Evolutionary conservation across 192 early-diverging fungal genomes (phyloP).

Genomic region (Haplosporangium gracile): DNA sequence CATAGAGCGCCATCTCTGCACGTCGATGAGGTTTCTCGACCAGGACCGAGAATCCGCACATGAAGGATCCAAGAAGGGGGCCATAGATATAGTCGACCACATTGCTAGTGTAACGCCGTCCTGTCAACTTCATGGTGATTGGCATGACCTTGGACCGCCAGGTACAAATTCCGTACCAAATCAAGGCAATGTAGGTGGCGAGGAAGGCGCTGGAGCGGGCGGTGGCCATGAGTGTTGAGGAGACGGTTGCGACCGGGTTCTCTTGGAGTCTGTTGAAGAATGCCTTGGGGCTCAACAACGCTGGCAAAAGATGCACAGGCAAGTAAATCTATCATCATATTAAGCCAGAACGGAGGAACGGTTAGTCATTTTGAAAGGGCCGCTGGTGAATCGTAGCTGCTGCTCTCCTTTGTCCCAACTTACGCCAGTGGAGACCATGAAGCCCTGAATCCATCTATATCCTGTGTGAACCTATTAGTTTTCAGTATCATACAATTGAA

Average conservation of each 20-base stretch:
- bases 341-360: background rate
- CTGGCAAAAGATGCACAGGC: constrained; percentile 72
- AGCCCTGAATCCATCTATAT: constrained; percentile 51
- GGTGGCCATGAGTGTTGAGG: constrained; percentile 59
- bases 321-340: constrained; percentile 64
- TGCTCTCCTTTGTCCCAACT: background rate
- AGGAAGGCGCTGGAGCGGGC: constrained; percentile 68
- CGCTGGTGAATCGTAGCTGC: background rate
- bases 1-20: constrained; percentile 68
- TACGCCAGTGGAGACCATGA: constrained; percentile 47
- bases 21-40: constrained; percentile 70
- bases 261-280: constrained; percentile 53
- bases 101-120: constrained; percentile 38
- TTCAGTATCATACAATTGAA: background rate
- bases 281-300: constrained; percentile 64
- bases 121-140: constrained; percentile 44
- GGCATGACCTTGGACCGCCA: constrained; percentile 64
- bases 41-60: constrained; percentile 75
- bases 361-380: too few species aligned
- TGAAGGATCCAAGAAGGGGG: constrained; percentile 64
- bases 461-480: constrained; percentile 33
- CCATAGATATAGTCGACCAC: constrained; percentile 61
- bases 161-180: constrained; percentile 67
- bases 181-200: constrained; percentile 64
- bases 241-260: constrained; percentile 43